Base-by-base conservation (phyloP, 2,329 filamentous ascomycete species). In the Waltergamsia citrina region DNA sequence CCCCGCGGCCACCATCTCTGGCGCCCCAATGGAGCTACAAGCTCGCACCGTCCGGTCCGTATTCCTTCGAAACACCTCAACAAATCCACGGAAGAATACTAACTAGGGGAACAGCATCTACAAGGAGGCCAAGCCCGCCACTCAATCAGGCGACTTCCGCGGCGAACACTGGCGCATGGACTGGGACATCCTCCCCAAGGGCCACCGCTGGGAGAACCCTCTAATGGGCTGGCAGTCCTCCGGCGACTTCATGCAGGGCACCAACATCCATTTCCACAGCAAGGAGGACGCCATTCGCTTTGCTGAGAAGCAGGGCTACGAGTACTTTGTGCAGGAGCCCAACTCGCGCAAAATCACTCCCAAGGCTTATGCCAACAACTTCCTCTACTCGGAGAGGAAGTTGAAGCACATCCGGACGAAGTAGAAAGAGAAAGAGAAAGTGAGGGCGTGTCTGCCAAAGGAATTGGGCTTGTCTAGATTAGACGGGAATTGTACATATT, bases 141-240 rank as follows among this genome's bases (percentile, higher is more conserved):
- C 90, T 28, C 92, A 98, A 63, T 96, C 90, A 22, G 90, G 92
- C 43, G 74, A 78, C 49, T 94, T 85, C 83, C 79, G 85, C 54
- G 67, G 74, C 36, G 77, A 84, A 54, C 75, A 82, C 52, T 98
- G 92, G 92, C 81, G 88, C 33, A 93, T 98, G 87, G 92, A 98
- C 59, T 98, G 92, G 92, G 92, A 98, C 57, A 78, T 94, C 32
- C 71, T 96, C 21, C 63, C 71, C 49, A 95, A 93, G 67, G 92
- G 92, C 41, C 85, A 95, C 62, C 77, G 92, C 49, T 98, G 92
- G 93, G 92, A 98, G 69, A 98, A 98, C 64, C 85, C 83, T 30
- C 64, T 98, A 57, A 98, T 98, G 77, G 92, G 92, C 40, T 98
- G 93, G 93, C 88, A 95, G 57, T 96, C 90, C 17, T 93, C 87